Conservation (phyloP, 2,329 filamentous ascomycete genomes). For the Thielaviopsis musarum region DNA sequence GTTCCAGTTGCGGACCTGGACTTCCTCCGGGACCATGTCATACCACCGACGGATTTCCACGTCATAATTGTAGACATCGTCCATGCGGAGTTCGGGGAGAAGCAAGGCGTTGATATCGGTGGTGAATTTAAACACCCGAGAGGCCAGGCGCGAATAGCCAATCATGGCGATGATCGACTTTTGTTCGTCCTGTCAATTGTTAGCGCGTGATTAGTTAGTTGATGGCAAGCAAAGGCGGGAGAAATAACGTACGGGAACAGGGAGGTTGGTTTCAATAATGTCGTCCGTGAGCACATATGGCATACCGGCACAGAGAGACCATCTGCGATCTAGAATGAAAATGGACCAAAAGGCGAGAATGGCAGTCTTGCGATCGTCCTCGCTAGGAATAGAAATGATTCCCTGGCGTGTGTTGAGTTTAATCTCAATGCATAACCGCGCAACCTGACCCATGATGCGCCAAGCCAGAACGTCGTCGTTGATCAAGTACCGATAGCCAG, state of each 20-base stretch:
- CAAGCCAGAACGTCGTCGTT: slow-evolving; percentile 79
- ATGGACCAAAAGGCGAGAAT: slow-evolving; percentile 72
- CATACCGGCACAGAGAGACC: slow-evolving; percentile 79
- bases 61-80: slow-evolving; percentile 67
- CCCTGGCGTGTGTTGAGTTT: slow-evolving; percentile 70
- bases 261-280: slow-evolving; percentile 66
- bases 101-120: slow-evolving; percentile 46
- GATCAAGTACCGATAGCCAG: slow-evolving; percentile 63
- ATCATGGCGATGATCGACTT: slow-evolving; percentile 77
- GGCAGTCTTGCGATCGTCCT: slow-evolving; percentile 49
- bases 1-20: slow-evolving; percentile 42
- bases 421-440: slow-evolving; percentile 61
- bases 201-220: slow-evolving; percentile 8
- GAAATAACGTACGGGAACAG: slow-evolving; percentile 50
- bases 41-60: slow-evolving; percentile 81
- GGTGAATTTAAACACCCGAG: slow-evolving; percentile 73
- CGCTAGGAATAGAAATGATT: slow-evolving; percentile 49
- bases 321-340: slow-evolving; percentile 70
- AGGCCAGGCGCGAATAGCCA: slow-evolving; percentile 63
- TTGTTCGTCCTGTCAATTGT: slow-evolving; percentile 26
- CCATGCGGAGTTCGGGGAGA: slow-evolving; percentile 47
- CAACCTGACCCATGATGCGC: slow-evolving; percentile 70
- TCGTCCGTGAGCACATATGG: slow-evolving; percentile 74
- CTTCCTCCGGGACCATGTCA: slow-evolving; percentile 47
- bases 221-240: not conserved